Evolutionary conservation across 352 stramenopile species (phyloP), one percentile per base, ranked within the genome.

Genomic region (Phytophthora quininea): DNA sequence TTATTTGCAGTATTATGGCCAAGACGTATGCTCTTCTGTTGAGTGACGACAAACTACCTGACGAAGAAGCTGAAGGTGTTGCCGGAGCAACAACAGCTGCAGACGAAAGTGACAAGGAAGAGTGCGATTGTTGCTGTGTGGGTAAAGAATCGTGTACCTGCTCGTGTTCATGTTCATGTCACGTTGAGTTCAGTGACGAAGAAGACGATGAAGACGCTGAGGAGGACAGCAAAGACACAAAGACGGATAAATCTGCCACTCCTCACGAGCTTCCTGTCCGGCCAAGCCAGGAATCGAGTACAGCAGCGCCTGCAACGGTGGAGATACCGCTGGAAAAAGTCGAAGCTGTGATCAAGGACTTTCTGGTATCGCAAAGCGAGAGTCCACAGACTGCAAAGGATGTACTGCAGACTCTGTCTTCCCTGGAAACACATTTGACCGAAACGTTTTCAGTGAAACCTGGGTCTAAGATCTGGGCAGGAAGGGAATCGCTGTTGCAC

Each of bases 1-100:
- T 96, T 10, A 70, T 96, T 30, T 96, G 86, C 30, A 88, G 86
- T 11, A 80, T 96, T 30, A 88, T 96, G 56, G 88, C 88, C 3
- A 96, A 96, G 67, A 92, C 90, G 35, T 88, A 93, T 52, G 79
- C 82, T 9, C 54, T 96, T 38, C 60, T 96, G 38, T 54, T 87
- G 45, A 82, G 83, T 8, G 81, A 92, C 43, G 87, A 95, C 54
- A 91, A 90, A 54, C 49, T 93, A 4, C 84, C 83, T 0, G 74
- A 80, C 53, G 68, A 71, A 0, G 71, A 70, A 8, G 30, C 3
- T 45, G 60, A 43, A 2, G 48, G 37, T 0, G 58, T 62, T 4
- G 57, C 53, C 38, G 30, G 53, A 30, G 56, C 31, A 3, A 35
- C 37, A 46, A 64, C 71, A 2, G 51, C 40, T 49, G 7, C 40